Conservation (phyloP, 352 stramenopile species). For the Plasmopara muralis region DNA sequence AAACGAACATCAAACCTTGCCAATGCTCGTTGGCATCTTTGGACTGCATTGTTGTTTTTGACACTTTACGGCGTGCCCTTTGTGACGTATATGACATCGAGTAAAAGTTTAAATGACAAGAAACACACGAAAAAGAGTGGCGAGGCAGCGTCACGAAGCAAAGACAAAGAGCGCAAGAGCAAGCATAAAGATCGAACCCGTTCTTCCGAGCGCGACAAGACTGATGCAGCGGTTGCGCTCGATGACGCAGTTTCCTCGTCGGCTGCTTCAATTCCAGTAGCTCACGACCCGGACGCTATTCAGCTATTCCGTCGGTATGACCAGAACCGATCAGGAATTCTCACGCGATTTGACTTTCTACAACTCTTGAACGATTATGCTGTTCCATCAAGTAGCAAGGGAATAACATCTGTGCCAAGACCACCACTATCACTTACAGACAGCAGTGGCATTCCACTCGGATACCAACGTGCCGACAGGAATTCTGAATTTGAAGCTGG, state of each 20-base stretch:
- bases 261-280: not conserved
- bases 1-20: not conserved
- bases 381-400: conserved; percentile 5
- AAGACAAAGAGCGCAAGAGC: conserved; percentile 25
- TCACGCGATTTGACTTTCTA: conserved; percentile 64
- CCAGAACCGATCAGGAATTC: conserved; percentile 34
- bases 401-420: conserved; percentile 13
- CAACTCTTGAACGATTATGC: conserved; percentile 68
- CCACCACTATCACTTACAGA: conserved; percentile 58
- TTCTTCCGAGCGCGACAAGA: conserved; percentile 12
- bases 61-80: not conserved
- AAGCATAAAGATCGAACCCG: conserved; percentile 33
- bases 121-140: conserved; percentile 24
- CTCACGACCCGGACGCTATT: conserved; percentile 55
- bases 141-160: conserved; percentile 15
- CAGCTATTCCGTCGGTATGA: conserved; percentile 81
- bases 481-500: conserved; percentile 84
- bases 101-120: conserved; percentile 18
- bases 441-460: conserved; percentile 53
- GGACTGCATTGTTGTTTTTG: not conserved
- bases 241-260: not conserved
- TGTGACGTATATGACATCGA: conserved; percentile 7
- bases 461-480: conserved; percentile 56
- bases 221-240: not conserved
- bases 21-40: not conserved